Evolutionary conservation across 179 eudicot species (phyloP).

Genomic region (Drosera spatulata): DNA sequence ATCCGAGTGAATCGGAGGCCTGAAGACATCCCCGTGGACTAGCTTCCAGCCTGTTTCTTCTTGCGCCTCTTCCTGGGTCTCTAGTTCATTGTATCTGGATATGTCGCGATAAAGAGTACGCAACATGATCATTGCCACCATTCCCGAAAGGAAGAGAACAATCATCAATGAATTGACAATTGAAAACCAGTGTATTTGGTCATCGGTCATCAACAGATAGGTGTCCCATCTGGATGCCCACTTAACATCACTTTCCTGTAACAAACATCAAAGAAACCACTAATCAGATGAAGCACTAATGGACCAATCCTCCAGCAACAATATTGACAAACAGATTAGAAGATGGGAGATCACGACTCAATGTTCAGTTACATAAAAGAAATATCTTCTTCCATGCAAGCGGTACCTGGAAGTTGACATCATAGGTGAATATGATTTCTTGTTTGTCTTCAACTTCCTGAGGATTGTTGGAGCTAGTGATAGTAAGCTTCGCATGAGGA

Average conservation of each 20-base stretch:
- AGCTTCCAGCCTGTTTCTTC: conserved; percentile 21
- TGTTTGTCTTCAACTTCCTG: conserved; percentile 11
- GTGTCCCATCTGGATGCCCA: conserved; percentile 23
- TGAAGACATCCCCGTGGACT: conserved; percentile 15
- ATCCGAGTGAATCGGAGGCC: conserved; percentile 10
- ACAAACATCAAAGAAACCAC: too few species aligned
- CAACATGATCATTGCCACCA: conserved; percentile 19
- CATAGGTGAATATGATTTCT: conserved; percentile 16
- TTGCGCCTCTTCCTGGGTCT: conserved; percentile 13
- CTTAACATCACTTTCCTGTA: conserved; percentile 16
- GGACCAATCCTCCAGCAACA: too few species aligned
- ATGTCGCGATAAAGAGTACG: conserved; percentile 16
- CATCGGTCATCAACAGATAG: conserved; percentile 13
- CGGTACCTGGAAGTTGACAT: conserved; percentile 13
- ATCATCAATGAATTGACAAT: conserved; percentile 18
- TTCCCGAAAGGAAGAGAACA: conserved; percentile 15
- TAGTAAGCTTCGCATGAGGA: too few species aligned
- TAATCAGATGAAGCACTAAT: too few species aligned
- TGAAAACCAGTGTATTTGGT: conserved; percentile 18
- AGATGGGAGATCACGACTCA: too few species aligned
- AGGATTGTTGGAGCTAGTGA: conserved; percentile 10
- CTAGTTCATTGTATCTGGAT: conserved; percentile 14
- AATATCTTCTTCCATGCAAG: not conserved
- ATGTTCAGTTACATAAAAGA: not conserved
- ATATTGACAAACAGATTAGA: too few species aligned